Evolutionary conservation across 129 eudicot genomes (phyloP).

Genomic region (Tanacetum coccineum): DNA sequence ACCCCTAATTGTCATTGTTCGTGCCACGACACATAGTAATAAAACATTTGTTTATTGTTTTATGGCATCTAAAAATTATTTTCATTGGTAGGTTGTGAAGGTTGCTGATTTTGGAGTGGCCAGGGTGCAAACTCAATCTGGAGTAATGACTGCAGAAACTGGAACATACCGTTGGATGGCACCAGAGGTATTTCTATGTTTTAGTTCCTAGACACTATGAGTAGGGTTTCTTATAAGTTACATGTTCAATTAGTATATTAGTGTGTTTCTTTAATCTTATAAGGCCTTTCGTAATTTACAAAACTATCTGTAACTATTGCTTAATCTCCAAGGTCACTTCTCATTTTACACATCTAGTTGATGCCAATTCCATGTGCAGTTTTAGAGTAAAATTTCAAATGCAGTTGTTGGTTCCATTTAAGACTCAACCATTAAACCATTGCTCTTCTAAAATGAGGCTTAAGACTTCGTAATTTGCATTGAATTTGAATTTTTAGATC

Average conservation of each 20-base stretch:
- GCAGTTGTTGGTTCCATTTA: neutral
- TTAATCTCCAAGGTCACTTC: slow-evolving; percentile 7
- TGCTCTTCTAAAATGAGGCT: slow-evolving; percentile 7
- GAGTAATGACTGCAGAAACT: slow-evolving; percentile 91
- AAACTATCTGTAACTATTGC: slow-evolving; percentile 17
- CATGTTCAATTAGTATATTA: slow-evolving; percentile 6
- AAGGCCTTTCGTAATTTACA: slow-evolving; percentile 16
- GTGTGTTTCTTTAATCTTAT: slow-evolving; percentile 13
- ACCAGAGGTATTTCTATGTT: slow-evolving; percentile 60
- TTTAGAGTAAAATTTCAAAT: neutral
- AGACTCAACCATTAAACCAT: slow-evolving; percentile 5
- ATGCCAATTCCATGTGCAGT: neutral
- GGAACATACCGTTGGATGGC: slow-evolving; percentile 97
- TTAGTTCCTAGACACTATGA: too few species aligned
- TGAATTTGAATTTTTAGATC: neutral
- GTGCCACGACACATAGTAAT: neutral
- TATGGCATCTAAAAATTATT: neutral
- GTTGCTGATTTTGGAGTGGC: slow-evolving; percentile 93
- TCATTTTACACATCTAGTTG: slow-evolving; percentile 1
- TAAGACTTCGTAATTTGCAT: neutral
- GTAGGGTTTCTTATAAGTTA: slow-evolving; percentile 5
- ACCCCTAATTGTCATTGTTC: neutral
- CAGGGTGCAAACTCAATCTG: slow-evolving; percentile 62
- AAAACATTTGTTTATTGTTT: neutral
- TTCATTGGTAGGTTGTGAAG: slow-evolving; percentile 55